phyloP scores from a whole-genome alignment of 495 filamentous ascomycete species.

The Hypoxylon crocopeplum region DNA sequence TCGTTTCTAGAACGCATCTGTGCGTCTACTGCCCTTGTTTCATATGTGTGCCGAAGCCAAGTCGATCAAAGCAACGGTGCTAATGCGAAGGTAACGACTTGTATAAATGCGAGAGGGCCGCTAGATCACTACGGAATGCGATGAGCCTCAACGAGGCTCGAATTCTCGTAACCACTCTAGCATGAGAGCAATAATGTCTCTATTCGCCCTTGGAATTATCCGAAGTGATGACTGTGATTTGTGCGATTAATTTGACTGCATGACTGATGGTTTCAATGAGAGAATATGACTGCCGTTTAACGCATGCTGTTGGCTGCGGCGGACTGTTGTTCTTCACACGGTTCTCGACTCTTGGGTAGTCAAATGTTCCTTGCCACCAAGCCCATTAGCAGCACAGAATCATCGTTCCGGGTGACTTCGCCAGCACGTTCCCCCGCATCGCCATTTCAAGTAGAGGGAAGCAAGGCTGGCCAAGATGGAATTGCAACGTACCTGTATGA shows the following conservation, averaged over 20 bases:
- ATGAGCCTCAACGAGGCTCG: constrained; percentile 4
- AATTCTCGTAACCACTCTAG: background rate
- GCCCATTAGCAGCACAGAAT: background rate
- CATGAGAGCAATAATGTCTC: background rate
- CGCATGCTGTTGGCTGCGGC: background rate
- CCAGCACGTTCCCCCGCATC: background rate
- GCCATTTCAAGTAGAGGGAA: background rate
- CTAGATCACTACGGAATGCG: background rate
- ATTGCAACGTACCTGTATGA: background rate
- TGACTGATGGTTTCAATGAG: background rate
- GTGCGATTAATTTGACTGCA: background rate
- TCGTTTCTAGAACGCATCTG: constrained; percentile 37
- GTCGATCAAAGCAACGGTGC: constrained; percentile 34
- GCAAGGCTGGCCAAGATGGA: background rate
- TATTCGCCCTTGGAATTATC: constrained; percentile 11
- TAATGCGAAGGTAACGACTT: constrained; percentile 20
- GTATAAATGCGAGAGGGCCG: constrained; percentile 3
- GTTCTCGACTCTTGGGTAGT: background rate
- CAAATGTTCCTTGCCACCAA: background rate
- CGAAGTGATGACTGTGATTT: constrained; percentile 8
- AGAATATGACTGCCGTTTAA: background rate
- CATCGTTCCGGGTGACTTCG: background rate
- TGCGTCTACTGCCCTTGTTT: constrained; percentile 27
- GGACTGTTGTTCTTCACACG: background rate
- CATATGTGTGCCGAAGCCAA: constrained; percentile 36